phyloP scores from a whole-genome alignment of 2,329 filamentous ascomycete species.

The Hypocreales sp. region DNA sequence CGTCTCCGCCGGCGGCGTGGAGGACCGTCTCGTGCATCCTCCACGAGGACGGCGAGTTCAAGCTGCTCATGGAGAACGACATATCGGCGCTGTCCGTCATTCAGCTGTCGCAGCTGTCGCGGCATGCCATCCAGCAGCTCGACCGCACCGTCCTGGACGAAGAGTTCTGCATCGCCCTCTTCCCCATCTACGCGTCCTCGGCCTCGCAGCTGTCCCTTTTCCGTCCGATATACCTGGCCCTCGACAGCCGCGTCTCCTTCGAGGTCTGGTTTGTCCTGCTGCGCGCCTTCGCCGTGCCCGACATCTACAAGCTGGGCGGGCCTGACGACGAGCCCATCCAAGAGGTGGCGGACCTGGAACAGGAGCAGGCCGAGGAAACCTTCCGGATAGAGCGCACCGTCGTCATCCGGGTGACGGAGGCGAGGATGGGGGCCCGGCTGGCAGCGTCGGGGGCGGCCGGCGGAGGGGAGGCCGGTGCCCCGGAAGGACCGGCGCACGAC shows the following conservation, averaged over 20 bases:
- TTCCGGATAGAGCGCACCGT: conserved; percentile 50
- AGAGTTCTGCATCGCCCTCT: conserved; percentile 89
- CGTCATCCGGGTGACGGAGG: conserved; percentile 42
- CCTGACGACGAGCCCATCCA: conserved; percentile 24
- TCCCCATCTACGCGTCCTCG: conserved; percentile 74
- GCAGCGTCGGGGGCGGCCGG: conserved; percentile 7
- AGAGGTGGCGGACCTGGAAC: conserved; percentile 22
- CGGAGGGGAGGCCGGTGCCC: too few species aligned
- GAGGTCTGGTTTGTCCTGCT: conserved; percentile 95
- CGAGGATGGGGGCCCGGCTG: conserved; percentile 34
- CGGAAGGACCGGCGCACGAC: conserved; percentile 6
- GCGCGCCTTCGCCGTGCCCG: conserved; percentile 80
- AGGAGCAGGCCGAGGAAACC: conserved; percentile 29
- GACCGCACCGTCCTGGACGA: conserved; percentile 84
- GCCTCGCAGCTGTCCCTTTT: conserved; percentile 60
- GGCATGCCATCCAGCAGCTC: conserved; percentile 79
- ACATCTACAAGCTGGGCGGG: conserved; percentile 57
- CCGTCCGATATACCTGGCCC: conserved; percentile 75
- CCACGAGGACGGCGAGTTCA: conserved; percentile 89
- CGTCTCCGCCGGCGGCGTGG: conserved; percentile 51
- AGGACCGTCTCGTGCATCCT: conserved; percentile 81
- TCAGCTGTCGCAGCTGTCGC: conserved; percentile 74
- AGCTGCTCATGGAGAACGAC: conserved; percentile 76
- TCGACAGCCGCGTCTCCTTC: conserved; percentile 80
- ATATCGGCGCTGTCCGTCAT: conserved; percentile 67